These are phyloP conservation scores for Solanum rostratum DNA, from an alignment of 257 asterid species.

Conservation along the genomic window DNA sequence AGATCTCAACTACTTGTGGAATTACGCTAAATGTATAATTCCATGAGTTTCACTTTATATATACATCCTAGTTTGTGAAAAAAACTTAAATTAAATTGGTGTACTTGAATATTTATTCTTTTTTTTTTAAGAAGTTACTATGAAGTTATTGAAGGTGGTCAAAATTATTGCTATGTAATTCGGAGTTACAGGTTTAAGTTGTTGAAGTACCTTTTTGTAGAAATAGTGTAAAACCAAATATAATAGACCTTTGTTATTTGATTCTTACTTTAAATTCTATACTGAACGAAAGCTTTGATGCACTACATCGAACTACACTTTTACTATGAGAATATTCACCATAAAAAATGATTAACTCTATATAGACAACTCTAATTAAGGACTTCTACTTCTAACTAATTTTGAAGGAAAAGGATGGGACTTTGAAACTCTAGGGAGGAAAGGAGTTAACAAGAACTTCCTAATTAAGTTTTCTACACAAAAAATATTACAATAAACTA, in stretches of 20 bases:
- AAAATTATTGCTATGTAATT: too few relatives aligned
- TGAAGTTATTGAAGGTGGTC: neutral
- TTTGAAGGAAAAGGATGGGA: neutral
- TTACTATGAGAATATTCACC: neutral
- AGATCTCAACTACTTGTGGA: too few relatives aligned
- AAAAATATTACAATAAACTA: neutral
- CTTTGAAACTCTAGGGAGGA: neutral
- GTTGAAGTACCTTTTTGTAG: too few relatives aligned
- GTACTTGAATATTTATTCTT: neutral
- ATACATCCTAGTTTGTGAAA: neutral
- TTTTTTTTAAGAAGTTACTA: neutral
- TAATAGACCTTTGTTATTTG: rapidly evolving
- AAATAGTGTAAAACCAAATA: too few relatives aligned
- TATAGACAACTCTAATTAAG: neutral
- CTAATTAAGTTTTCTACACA: neutral
- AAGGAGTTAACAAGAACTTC: neutral
- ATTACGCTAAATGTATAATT: too few relatives aligned
- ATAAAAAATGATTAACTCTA: neutral
- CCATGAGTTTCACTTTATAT: too few relatives aligned
- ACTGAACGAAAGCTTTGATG: too few relatives aligned
- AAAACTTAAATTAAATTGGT: neutral
- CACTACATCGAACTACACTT: too few relatives aligned
- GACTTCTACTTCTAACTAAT: neutral
- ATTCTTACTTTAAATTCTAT: too few relatives aligned
- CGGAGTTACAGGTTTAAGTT: neutral